phyloP scores from a whole-genome alignment of 495 filamentous ascomycete species.

The Penicillium atrosanguineum region DNA sequence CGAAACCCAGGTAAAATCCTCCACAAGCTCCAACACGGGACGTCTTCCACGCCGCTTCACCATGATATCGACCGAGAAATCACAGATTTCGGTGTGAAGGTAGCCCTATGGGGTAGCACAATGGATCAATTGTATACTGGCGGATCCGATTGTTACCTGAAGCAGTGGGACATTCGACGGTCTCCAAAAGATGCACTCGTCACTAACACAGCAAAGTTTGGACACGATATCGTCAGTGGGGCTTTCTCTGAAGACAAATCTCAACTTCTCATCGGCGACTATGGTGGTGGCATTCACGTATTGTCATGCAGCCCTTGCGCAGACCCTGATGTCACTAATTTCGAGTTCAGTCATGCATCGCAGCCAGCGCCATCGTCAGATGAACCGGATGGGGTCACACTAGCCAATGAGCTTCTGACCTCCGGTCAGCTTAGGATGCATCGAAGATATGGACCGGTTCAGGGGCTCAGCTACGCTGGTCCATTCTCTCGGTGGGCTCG shows the following conservation, averaged over 20 bases:
- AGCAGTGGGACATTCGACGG: conserved; percentile 75
- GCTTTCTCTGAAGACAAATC: conserved; percentile 71
- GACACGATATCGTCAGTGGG: conserved; percentile 55
- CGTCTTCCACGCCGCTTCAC: conserved; percentile 60
- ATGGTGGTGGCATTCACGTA: conserved; percentile 68
- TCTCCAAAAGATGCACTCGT: conserved; percentile 60
- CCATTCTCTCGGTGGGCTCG: conserved; percentile 47
- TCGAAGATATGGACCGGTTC: conserved; percentile 41
- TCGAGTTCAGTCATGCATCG: conserved; percentile 22
- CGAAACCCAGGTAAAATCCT: conserved; percentile 56
- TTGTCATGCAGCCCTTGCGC: conserved; percentile 47
- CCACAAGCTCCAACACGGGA: conserved; percentile 67
- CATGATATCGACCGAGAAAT: conserved; percentile 56
- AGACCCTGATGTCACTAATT: conserved; percentile 13
- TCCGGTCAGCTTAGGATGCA: conserved; percentile 40
- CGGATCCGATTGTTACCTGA: conserved; percentile 82
- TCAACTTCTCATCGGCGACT: conserved; percentile 73
- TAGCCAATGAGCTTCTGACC: conserved; percentile 28
- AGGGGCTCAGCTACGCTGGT: conserved; percentile 45
- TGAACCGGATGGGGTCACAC: conserved; percentile 23
- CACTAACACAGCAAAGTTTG: conserved; percentile 51
- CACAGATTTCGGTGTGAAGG: conserved; percentile 78
- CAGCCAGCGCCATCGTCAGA: conserved; percentile 4
- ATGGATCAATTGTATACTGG: conserved; percentile 81
- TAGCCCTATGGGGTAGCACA: conserved; percentile 73